These are phyloP conservation scores for Panellus pusillus DNA, from an alignment of 768 basidiomycete genomes.

Conservation along the genomic window DNA sequence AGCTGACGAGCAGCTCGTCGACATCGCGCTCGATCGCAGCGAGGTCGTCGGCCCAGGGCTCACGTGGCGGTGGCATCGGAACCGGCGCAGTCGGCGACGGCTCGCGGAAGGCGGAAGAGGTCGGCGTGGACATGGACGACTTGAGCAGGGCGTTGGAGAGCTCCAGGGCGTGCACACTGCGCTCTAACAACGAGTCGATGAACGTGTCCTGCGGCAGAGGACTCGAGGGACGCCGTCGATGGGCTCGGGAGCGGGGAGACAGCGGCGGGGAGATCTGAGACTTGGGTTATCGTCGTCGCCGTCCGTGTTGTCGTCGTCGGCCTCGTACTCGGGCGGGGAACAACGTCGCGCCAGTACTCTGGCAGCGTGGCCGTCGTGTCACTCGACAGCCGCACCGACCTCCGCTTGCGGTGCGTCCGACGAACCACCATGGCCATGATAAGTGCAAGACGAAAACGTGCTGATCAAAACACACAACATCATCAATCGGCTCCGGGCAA, in stretches of 20 bases:
- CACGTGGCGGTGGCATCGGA: slow-evolving; percentile 5
- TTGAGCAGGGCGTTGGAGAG: slow-evolving; percentile 81
- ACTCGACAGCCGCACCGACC: slow-evolving; percentile 61
- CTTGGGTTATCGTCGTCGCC: slow-evolving; percentile 30
- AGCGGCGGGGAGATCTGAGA: slow-evolving; percentile 32
- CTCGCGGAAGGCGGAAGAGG: slow-evolving; percentile 38
- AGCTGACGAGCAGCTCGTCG: slow-evolving; percentile 51
- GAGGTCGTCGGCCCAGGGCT: slow-evolving; percentile 64
- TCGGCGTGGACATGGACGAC: slow-evolving; percentile 71
- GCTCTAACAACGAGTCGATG: slow-evolving; percentile 75
- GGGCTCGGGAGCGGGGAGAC: slow-evolving; percentile 27
- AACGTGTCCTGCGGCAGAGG: slow-evolving; percentile 47
- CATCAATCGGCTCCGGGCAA: too few species aligned
- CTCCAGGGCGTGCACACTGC: slow-evolving; percentile 83
- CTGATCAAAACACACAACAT: too few species aligned
- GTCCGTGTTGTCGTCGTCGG: slow-evolving; percentile 52
- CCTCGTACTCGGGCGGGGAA: slow-evolving; percentile 22
- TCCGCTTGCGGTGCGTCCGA: slow-evolving; percentile 54
- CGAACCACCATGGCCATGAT: slow-evolving; percentile 17
- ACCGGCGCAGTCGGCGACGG: slow-evolving; percentile 4
- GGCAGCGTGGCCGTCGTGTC: slow-evolving; percentile 69
- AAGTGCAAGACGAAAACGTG: too few species aligned
- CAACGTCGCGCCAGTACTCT: slow-evolving; percentile 28
- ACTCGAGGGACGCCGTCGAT: slow-evolving; percentile 32
- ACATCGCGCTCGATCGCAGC: slow-evolving; percentile 65